These are phyloP conservation scores for Trichocladium uniseriatum DNA, from an alignment of 495 filamentous ascomycete species.

Conservation along the genomic window DNA sequence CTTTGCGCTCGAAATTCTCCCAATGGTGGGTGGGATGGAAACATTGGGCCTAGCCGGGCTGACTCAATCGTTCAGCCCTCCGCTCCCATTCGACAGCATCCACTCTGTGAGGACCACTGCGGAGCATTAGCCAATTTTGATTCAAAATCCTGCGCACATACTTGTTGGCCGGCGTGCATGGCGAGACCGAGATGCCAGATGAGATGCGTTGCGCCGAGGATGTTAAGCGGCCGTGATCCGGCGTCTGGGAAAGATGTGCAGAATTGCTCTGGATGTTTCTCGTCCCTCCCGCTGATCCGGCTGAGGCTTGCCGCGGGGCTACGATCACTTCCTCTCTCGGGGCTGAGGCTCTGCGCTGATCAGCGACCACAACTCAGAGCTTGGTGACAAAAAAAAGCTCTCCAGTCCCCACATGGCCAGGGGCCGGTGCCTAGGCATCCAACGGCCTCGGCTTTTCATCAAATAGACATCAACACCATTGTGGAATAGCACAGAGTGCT, in stretches of 20 bases:
- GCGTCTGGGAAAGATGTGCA: too few species aligned
- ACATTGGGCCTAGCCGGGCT: not conserved
- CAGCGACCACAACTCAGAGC: too few species aligned
- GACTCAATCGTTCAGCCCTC: not conserved
- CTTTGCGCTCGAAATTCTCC: not conserved
- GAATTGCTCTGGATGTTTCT: not conserved
- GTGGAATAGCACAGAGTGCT: too few species aligned
- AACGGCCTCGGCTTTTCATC: too few species aligned
- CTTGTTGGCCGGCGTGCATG: too few species aligned
- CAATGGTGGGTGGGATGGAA: not conserved
- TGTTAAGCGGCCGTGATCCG: too few species aligned
- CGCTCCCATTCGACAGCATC: not conserved
- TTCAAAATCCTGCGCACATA: too few species aligned
- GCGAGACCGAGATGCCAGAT: too few species aligned
- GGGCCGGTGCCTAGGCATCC: too few species aligned
- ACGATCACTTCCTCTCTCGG: constrained; percentile 3
- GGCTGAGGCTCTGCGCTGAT: constrained; percentile 12
- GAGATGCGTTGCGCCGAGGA: not conserved
- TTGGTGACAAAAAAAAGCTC: too few species aligned
- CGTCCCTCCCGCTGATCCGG: not conserved
- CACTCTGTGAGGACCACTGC: not conserved
- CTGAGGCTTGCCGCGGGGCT: not conserved
- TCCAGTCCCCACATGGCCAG: too few species aligned
- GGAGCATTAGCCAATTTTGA: not conserved
- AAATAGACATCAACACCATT: too few species aligned